Base-by-base conservation (phyloP, 2,329 filamentous ascomycete genomes). In the Colletotrichum shisoi region DNA sequence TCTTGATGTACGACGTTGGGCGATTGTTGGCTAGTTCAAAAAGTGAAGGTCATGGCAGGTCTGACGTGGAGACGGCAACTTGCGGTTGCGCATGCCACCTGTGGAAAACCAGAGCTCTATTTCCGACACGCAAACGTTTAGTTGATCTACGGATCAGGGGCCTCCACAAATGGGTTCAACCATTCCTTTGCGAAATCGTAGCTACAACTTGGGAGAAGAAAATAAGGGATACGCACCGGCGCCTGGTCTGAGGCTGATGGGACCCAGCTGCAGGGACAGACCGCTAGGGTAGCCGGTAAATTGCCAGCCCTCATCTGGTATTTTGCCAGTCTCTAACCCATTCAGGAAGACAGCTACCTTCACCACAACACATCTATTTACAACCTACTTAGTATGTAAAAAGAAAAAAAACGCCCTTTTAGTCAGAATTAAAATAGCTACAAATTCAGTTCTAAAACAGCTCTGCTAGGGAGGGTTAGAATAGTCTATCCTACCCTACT, bases 21-120 rank as follows among this genome's bases (percentile, higher is more conserved):
- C 31, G 31, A 21, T 59, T 49, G 19, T 51, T 59, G 9, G 45
- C n/a, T 39, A 40, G 15, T 39, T 58, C 24, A 63, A 15, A 37
- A 59, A 27, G 19, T 15, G 45, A 59, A 51, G 46, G 49, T 37
- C 57, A 59, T 59, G 57, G 34, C 34, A 59, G 37, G 5, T 49
- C n/a, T 13, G 44, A 37, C 40, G 17, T 15, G 21, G 37, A 48
- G 51, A 46, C 45, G 34, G 57, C 45, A 45, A 40, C 57, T 59
- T 39, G 34, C 34, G 34, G 24, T 40, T 51, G 17, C 44, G 42
- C 56, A 48, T 21, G 56, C 57, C 21, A 51, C 15, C 46, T 31
- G 57, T 37, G 45, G 15, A 19, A 59, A 4, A 19, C 7, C n/a
- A 13, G 45, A n/a, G 11, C 19, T 42, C 27, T 40, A 8, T 42